Base-by-base conservation (phyloP, 2,329 filamentous ascomycete genomes). In the Aureobasidium sp. region DNA sequence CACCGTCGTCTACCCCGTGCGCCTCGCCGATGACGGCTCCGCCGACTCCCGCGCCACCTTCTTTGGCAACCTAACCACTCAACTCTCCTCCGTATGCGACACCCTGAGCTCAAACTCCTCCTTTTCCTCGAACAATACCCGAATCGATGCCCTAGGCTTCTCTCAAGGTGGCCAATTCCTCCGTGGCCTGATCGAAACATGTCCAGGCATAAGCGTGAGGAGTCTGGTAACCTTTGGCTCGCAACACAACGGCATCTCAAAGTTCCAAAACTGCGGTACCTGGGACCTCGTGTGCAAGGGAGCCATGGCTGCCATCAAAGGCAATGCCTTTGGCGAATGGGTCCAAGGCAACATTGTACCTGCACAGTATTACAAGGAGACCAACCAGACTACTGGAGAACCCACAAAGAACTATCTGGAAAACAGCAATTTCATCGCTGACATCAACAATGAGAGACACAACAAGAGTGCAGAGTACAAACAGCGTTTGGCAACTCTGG, bases 101-200 rank as follows among this genome's bases (percentile, higher is more conserved):
- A 84, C 87, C 67, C 82, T 97, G 43, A 81, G 87, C 61, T 71
- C 80, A 0, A 84, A 96, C 70, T 87, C 87, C 0, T 89, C 95
- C 72, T 83, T 96, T 17, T 38, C 27, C 19, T 25, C 37, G 23
- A 58, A 55, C 25, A 57, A 58, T 21, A 51, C 70, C 4, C 57
- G 67, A 19, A 81, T 96, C 70, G 94, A 97, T 74, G 93, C 92
- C 35, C 77, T 99, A 37, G 94, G 94, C 29, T 96, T 99, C 78
- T 94, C 89, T 15, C 94, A 99, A 74, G 94, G 94, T 64, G 94
- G 94, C 1, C 90, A 96, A 73, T 96, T 99, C 77, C 82, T 99
- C n/a, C 86, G 94, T 62, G 94, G 82, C 25, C 92, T 95, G 72
- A 79, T 96, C 65, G 86, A 99, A 79, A 83, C 90, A 45, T 99